Percentiles rank a stretch among this genome's conserved stretches.
phyloP scores from a whole-genome alignment of 169 alveolate species.

The Cryptosporidium tyzzeri region DNA sequence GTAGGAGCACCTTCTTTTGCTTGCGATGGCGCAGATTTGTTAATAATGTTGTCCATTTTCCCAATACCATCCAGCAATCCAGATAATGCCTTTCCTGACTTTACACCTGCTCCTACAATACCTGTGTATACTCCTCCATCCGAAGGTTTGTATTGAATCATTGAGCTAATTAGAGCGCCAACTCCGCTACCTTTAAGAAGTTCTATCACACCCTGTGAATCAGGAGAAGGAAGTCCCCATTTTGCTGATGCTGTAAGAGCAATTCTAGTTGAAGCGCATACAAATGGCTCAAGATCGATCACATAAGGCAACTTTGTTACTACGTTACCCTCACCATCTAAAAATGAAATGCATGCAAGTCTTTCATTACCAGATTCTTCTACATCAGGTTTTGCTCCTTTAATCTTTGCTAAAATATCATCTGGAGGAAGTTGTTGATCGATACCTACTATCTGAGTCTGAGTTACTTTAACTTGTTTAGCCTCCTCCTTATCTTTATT shows the following conservation, averaged over 20 bases:
- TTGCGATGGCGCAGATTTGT: background rate
- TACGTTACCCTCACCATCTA: constrained; percentile 38
- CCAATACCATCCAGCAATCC: constrained; percentile 64
- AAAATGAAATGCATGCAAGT: constrained; percentile 54
- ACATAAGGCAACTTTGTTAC: constrained; percentile 48
- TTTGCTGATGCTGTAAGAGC: constrained; percentile 34
- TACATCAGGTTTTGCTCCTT: constrained; percentile 52
- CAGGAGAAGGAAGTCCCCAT: constrained; percentile 69
- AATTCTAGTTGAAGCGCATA: constrained; percentile 73
- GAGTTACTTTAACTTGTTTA: constrained; percentile 34
- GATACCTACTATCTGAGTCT: background rate
- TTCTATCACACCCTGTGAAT: constrained; percentile 21
- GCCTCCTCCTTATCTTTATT: constrained; percentile 16
- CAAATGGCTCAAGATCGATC: constrained; percentile 48
- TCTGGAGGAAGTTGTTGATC: constrained; percentile 41
- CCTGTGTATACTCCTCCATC: constrained; percentile 13
- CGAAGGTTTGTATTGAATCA: constrained; percentile 58
- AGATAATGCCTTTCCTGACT: constrained; percentile 25
- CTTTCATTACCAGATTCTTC: constrained; percentile 24
- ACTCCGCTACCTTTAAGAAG: constrained; percentile 43
- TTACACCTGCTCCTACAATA: constrained; percentile 1
- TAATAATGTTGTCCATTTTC: constrained; percentile 6
- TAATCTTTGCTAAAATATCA: constrained; percentile 7
- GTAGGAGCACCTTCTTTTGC: background rate
- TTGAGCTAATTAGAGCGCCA: constrained; percentile 54